phyloP scores from a whole-genome alignment of 495 filamentous ascomycete genomes.

The Penicillium riverlandense region DNA sequence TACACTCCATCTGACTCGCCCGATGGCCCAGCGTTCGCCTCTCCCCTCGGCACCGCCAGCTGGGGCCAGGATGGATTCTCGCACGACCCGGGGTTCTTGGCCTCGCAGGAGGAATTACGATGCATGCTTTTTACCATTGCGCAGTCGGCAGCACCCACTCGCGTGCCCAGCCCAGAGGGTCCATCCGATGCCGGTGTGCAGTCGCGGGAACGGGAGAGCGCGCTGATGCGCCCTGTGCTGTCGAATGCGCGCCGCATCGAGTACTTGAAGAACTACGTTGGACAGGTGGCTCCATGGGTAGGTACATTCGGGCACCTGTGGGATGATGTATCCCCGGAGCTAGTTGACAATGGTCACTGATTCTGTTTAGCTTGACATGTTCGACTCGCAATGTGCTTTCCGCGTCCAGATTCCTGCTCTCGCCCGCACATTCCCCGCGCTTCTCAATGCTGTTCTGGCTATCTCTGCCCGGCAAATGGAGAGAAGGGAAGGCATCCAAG shows the following conservation, averaged over 20 bases:
- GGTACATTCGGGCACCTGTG: not conserved
- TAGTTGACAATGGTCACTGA: no score
- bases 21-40: constrained; percentile 11
- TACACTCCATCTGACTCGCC: constrained; percentile 15
- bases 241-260: constrained; percentile 21
- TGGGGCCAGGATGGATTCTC: constrained; percentile 30
- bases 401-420: constrained; percentile 32
- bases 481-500: constrained; percentile 25
- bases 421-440: constrained; percentile 29
- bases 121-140: constrained; percentile 30
- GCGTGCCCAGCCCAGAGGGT: constrained; percentile 13
- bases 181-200: not conserved
- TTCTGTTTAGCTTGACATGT: constrained; percentile 39
- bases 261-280: constrained; percentile 40
- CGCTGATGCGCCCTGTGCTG: constrained; percentile 12
- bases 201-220: not conserved
- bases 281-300: constrained; percentile 38
- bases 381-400: constrained; percentile 37
- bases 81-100: constrained; percentile 30
- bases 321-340: no score
- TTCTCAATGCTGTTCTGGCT: constrained; percentile 34
- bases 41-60: constrained; percentile 15
- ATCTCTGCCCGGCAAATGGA: constrained; percentile 38
- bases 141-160: constrained; percentile 25
- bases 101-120: constrained; percentile 31